Evolutionary conservation across 176 grass and related monocot species (phyloP).

Genomic region (Ampelocalamus luodianensis): DNA sequence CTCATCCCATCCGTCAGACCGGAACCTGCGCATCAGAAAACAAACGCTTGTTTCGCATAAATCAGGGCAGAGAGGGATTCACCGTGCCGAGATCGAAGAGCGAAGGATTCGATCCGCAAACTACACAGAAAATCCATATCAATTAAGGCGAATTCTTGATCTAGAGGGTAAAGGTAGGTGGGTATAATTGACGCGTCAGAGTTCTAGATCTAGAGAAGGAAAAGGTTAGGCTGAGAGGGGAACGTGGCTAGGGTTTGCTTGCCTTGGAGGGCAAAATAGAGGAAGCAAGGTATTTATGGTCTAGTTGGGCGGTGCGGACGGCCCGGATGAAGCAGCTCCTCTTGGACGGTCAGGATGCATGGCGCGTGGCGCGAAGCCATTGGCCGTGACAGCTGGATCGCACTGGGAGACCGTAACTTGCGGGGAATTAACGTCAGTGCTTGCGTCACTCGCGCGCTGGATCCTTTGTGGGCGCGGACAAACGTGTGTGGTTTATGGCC

Average conservation of each 20-base stretch:
- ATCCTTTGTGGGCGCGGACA: not conserved
- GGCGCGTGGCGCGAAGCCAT: not conserved
- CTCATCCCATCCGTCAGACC: not conserved
- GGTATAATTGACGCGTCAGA: not conserved
- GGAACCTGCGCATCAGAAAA: slow-evolving; percentile 19
- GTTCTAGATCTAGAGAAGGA: not conserved
- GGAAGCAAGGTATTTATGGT: slow-evolving; percentile 49
- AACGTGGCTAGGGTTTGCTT: not conserved
- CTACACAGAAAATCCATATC: not conserved
- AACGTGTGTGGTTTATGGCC: accelerated
- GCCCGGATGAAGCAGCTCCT: not conserved
- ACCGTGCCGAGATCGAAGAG: not conserved
- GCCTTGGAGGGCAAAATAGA: not conserved
- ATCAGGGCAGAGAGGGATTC: not conserved
- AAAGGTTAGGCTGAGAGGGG: not conserved
- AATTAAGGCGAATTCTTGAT: not conserved
- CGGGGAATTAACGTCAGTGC: slow-evolving; percentile 55
- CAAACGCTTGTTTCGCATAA: not conserved
- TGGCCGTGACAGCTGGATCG: slow-evolving; percentile 42
- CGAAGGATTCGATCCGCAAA: not conserved
- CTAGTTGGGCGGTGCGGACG: not conserved
- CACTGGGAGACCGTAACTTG: slow-evolving; percentile 33
- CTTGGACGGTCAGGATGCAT: not conserved
- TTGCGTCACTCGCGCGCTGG: slow-evolving; percentile 29
- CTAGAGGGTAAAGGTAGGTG: not conserved